Evolutionary conservation across 2,329 filamentous ascomycete genomes (phyloP).

Genomic region (Neonectria sp.): DNA sequence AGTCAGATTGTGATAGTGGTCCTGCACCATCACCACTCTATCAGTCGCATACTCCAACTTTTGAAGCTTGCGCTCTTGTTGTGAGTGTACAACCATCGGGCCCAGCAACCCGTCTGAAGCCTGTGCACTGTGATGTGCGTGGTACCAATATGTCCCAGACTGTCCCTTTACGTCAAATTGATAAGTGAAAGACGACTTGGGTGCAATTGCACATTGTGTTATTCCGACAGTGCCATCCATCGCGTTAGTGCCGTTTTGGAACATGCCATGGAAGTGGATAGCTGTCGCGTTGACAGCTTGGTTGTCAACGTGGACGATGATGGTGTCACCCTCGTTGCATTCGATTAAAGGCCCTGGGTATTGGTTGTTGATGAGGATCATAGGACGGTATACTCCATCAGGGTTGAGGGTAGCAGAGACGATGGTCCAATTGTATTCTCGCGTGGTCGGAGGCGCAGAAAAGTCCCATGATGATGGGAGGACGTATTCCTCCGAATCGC

Average conservation of each 20-base stretch:
- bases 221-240: conserved; percentile 82
- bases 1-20: conserved; percentile 78
- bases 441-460: conserved; percentile 61
- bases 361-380: conserved; percentile 81
- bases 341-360: conserved; percentile 83
- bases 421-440: conserved; percentile 75
- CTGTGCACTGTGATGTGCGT: conserved; percentile 75
- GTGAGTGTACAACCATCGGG: conserved; percentile 76
- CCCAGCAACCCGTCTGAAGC: conserved; percentile 79
- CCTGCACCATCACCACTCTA: conserved; percentile 76
- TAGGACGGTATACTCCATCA: conserved; percentile 69
- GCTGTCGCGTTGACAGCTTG: conserved; percentile 75
- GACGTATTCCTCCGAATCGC: conserved; percentile 66
- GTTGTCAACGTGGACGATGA: conserved; percentile 80
- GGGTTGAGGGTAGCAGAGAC: conserved; percentile 71
- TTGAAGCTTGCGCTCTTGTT: conserved; percentile 55
- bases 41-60: conserved; percentile 59
- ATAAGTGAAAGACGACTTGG: conserved; percentile 75
- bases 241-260: conserved; percentile 80
- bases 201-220: conserved; percentile 77
- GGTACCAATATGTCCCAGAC: conserved; percentile 71
- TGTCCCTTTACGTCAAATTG: conserved; percentile 73
- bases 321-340: conserved; percentile 79
- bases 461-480: conserved; percentile 71
- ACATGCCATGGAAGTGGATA: conserved; percentile 85